Base-by-base conservation (phyloP, 2,329 filamentous ascomycete species). In the Aspergillus japonicus region DNA sequence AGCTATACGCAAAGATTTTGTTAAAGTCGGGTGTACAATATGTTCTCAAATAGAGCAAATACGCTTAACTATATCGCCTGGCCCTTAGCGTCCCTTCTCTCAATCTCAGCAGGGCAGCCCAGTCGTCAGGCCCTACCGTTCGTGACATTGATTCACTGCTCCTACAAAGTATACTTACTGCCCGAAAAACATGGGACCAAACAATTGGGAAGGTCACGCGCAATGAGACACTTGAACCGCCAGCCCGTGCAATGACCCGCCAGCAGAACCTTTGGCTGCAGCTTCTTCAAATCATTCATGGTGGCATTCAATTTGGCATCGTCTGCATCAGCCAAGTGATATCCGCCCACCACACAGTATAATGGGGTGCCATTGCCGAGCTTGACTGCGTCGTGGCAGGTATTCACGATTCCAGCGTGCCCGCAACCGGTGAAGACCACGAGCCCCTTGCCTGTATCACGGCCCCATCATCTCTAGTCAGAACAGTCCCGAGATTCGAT, bases 101-200 rank as follows among this genome's bases (percentile, higher is more conserved):
- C 1, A 29, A 29, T 8, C 24, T 2, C 24, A 26, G 24, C 6
- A 26, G 6, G 4, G 5, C 24, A 26, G 24, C 7, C 24, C 24
- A 26, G 24, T 6, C 24, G 7, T 2, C 24, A 7, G 1, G 24
- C 7, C 6, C 24, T 2, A 7, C 24, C 5, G 6, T 7, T 26
- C 1, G 1, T 26, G 5, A 26, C 6, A 26, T 29, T 29, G 26
- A 2, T 29, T 7, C 26, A 29, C 26, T 29, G 0, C 26, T 35
- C 6, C 33, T 56, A 56, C 47, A 57, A 31, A 50, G 44, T 50
- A 33, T 55, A 61, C 12, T 54, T 57, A 47, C 54, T 57, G 5
- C 54, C 58, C 16, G 58, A 61, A 14, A 61, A 61, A 33, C 54
- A 55, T 5, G 58, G 58, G 3, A 61, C 58, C n/a, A 57, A 44